Base-by-base conservation (phyloP, 1,139 yeast species). In the Hemisphaericaspora xylofermentans region DNA sequence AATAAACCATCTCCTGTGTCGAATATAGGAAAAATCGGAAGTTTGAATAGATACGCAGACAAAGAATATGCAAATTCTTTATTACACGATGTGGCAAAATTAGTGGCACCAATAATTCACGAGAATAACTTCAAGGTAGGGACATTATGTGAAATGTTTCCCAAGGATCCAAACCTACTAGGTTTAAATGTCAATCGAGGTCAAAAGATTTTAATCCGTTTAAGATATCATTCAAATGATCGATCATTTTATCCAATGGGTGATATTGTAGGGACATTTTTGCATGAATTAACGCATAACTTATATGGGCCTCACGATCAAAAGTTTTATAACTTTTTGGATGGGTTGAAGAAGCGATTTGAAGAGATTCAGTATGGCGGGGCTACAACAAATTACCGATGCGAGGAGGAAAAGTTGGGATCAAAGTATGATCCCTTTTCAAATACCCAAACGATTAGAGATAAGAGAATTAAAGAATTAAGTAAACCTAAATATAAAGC, bases 141-240 rank as follows among this genome's bases (percentile, higher is more conserved):
- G 1, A 67, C 78, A 0, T 60, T 93, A 16, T 79, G 87, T 51
- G 98, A 93, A 61, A 87, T 93, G 78, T 85, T 69, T 51, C 98
- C 98, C n/a, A 82, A 76, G 49, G 73, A 78, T 53, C 68, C 75
- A 2, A 65, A 74, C 28, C 63, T 93, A 25, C 65, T 91, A 13
- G 98, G 98, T 0, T 63, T 89, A 45, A 93, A 93, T 61, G 89
- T 88, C n/a, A 88, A 88, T 55, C 65, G 65, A n/a, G 98, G 98
- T 1, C 71, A 68, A 47, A 86, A 85, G 60, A 82, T 93, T 16
- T 74, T 85, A 60, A 56, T 93, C 9, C 63, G 98, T 43, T 66
- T 93, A 36, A 66, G 98, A 42, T 76, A 76, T 33, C 77, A 80
- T 16, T 61, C 68, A 18, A 78, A 84, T 54, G 78, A 76, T 29